Conservation (phyloP, 768 basidiomycete genomes). For the Naganishia kalamii region DNA sequence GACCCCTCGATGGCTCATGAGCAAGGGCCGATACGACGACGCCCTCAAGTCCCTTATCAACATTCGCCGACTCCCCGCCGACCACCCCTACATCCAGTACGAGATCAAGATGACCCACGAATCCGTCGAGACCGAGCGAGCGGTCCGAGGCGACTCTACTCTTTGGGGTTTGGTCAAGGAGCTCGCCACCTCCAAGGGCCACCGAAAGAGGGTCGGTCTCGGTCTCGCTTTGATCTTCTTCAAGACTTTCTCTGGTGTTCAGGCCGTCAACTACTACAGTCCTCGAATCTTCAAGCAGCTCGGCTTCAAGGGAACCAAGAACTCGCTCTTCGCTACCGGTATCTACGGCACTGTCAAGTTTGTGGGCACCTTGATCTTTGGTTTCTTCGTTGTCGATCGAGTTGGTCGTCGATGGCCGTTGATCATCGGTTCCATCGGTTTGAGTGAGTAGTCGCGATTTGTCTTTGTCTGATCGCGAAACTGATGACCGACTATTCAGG, state of each 20-base stretch:
- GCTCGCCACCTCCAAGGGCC: constrained; percentile 26
- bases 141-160: constrained; percentile 25
- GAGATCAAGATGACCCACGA: constrained; percentile 35
- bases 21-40: constrained; percentile 28
- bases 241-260: constrained; percentile 24
- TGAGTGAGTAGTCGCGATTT: constrained; percentile 7
- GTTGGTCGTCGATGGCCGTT: constrained; percentile 34
- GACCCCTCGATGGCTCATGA: constrained; percentile 33
- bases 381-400: constrained; percentile 32
- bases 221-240: constrained; percentile 23
- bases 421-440: constrained; percentile 27
- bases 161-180: constrained; percentile 31
- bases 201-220: constrained; percentile 29
- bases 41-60: constrained; percentile 33
- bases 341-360: constrained; percentile 36
- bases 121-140: constrained; percentile 30
- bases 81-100: constrained; percentile 34
- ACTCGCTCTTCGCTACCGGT: constrained; percentile 33
- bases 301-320: constrained; percentile 31
- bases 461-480: too few species aligned
- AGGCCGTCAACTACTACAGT: constrained; percentile 35
- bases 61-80: constrained; percentile 36
- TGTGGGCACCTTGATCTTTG: constrained; percentile 29
- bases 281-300: constrained; percentile 36
- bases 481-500: background rate